phyloP scores from a whole-genome alignment of 805 yeast species.

The Barnettozyma botsteinii region DNA sequence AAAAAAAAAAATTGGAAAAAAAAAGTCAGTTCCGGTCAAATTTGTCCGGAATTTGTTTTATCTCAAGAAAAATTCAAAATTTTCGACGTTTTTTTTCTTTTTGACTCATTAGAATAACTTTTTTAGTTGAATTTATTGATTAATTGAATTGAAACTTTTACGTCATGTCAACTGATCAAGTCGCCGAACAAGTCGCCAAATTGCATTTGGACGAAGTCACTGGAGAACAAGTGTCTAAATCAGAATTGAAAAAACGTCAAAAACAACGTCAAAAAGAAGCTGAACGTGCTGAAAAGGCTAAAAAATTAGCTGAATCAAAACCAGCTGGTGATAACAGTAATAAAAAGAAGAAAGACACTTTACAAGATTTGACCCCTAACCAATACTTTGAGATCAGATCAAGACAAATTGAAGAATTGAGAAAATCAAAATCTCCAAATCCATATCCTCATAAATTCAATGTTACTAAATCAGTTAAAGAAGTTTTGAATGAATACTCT shows the following conservation, averaged over 20 bases:
- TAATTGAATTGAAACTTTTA: too few relatives aligned
- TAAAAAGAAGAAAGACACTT: slow-evolving; percentile 48
- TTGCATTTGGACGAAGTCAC: slow-evolving; percentile 86
- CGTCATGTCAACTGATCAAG: slow-evolving; percentile 34
- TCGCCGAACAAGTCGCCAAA: slow-evolving; percentile 71
- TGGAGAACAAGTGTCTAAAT: slow-evolving; percentile 94
- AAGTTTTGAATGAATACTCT: slow-evolving; percentile 65
- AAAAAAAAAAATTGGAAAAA: not conserved
- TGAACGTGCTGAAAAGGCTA: slow-evolving; percentile 89
- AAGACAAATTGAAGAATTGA: slow-evolving; percentile 78
- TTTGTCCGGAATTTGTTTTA: too few relatives aligned
- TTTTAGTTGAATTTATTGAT: too few relatives aligned
- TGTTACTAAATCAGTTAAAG: slow-evolving; percentile 60
- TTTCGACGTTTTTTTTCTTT: not conserved
- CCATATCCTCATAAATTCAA: slow-evolving; percentile 97
- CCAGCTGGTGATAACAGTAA: not conserved
- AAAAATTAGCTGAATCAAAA: slow-evolving; percentile 13
- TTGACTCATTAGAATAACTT: not conserved
- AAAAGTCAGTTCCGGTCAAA: too few relatives aligned
- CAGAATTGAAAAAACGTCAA: slow-evolving; percentile 93
- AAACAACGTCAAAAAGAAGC: slow-evolving; percentile 82
- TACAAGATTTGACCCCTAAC: slow-evolving; percentile 90
- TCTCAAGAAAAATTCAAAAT: too few relatives aligned
- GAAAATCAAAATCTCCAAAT: slow-evolving; percentile 61
- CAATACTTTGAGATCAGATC: slow-evolving; percentile 93